Conservation (phyloP, 495 filamentous ascomycete species). For the Xylaria curta region DNA sequence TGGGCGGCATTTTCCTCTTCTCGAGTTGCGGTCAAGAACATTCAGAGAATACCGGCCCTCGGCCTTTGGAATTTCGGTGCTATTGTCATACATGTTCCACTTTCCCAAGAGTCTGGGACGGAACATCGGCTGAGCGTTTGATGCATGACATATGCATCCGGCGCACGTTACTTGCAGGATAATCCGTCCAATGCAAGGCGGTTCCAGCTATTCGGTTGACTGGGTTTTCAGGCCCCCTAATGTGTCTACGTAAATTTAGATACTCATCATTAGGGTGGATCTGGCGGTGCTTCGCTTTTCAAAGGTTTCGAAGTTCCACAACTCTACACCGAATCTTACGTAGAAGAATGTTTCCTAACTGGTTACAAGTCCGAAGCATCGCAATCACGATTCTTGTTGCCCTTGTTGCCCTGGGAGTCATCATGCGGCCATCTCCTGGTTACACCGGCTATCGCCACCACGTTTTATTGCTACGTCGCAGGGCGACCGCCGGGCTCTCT, state of each 20-base stretch:
- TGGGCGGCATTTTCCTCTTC: background rate
- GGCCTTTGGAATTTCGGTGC: background rate
- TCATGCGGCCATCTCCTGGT: constrained; percentile 1
- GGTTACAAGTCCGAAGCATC: constrained; percentile 3
- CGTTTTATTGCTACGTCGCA: constrained; percentile 14
- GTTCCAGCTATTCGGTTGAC: background rate
- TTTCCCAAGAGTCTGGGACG: background rate
- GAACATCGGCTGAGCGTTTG: background rate
- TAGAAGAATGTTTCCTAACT: background rate
- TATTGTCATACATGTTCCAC: background rate
- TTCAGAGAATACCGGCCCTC: background rate
- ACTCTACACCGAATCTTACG: constrained; percentile 15
- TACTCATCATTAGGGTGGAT: background rate
- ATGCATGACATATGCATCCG: constrained; percentile 12
- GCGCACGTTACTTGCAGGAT: background rate
- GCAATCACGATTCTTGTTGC: background rate
- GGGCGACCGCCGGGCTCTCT: background rate
- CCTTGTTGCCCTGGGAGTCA: background rate
- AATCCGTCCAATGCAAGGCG: background rate
- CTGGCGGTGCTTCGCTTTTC: constrained; percentile 11
- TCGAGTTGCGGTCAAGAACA: background rate
- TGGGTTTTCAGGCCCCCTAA: background rate
- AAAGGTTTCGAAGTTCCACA: background rate
- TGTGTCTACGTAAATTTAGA: background rate
- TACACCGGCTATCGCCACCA: constrained; percentile 5